Evolutionary conservation across 805 yeast genomes (phyloP).

Genomic region (Metschnikowia chrysomelidarum): DNA sequence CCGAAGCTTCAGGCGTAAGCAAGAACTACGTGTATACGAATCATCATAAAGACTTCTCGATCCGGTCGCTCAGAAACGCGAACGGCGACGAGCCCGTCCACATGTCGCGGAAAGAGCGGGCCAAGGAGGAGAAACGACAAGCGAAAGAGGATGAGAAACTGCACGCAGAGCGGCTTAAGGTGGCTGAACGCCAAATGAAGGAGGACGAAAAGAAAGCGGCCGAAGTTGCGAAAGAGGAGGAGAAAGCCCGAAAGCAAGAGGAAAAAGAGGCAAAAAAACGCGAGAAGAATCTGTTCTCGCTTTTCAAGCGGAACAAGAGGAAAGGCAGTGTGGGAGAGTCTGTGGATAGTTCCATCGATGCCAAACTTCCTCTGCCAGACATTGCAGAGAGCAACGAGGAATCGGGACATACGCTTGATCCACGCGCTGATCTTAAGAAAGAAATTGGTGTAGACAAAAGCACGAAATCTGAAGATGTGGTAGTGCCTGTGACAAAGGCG

Average conservation of each 20-base stretch:
- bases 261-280: constrained; percentile 12
- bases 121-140: constrained; percentile 15
- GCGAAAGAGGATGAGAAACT: constrained; percentile 12
- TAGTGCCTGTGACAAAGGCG: no score
- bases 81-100: constrained; percentile 3
- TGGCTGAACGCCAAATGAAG: constrained; percentile 10
- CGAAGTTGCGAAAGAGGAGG: constrained; percentile 6
- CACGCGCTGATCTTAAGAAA: no score
- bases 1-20: constrained; percentile 17
- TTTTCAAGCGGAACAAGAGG: constrained; percentile 12
- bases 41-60: constrained; percentile 18
- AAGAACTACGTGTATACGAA: constrained; percentile 17
- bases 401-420: no score
- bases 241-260: constrained; percentile 7
- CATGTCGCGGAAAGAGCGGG: constrained; percentile 14
- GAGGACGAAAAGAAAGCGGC: constrained; percentile 9
- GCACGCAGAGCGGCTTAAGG: constrained; percentile 4
- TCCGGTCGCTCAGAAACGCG: constrained; percentile 15
- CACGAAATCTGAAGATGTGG: no score
- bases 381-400: no score
- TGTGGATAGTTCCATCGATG: constrained; percentile 9
- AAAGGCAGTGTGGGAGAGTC: constrained; percentile 10
- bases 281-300: constrained; percentile 7
- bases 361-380: no score
- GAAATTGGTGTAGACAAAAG: no score